Evolutionary conservation across 805 yeast species (phyloP).

Genomic region (Candida sakaeoensis): DNA sequence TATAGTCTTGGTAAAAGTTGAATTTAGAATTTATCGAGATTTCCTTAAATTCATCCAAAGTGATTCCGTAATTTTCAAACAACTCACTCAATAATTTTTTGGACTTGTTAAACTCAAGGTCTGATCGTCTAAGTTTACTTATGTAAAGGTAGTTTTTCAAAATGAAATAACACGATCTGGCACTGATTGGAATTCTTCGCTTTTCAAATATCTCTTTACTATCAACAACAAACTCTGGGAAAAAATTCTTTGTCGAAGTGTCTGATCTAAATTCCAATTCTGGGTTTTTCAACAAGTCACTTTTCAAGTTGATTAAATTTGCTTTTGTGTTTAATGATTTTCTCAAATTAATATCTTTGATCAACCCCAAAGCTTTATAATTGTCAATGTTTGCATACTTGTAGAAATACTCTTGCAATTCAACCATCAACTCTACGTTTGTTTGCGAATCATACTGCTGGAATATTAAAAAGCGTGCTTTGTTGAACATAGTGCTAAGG

Average conservation of each 20-base stretch:
- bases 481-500: slow-evolving; percentile 4
- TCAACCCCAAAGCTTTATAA: slow-evolving; percentile 3
- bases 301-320: slow-evolving; percentile 5
- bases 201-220: slow-evolving; percentile 20
- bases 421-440: slow-evolving; percentile 4
- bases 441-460: slow-evolving; percentile 3
- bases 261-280: slow-evolving; percentile 5
- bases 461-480: slow-evolving; percentile 3
- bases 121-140: slow-evolving; percentile 19
- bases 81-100: not conserved
- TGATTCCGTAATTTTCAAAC: slow-evolving; percentile 4
- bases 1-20: slow-evolving; percentile 3
- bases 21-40: not conserved
- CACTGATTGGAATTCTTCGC: slow-evolving; percentile 7
- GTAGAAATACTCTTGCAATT: slow-evolving; percentile 6
- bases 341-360: slow-evolving; percentile 5
- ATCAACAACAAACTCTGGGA: slow-evolving; percentile 5
- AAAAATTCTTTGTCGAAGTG: slow-evolving; percentile 3
- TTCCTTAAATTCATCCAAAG: slow-evolving; percentile 1
- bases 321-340: slow-evolving; percentile 6
- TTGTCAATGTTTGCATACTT: slow-evolving; percentile 1
- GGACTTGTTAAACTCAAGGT: slow-evolving; percentile 5
- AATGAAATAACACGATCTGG: slow-evolving; percentile 4
- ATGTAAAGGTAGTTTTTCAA: slow-evolving; percentile 3
- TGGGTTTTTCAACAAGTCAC: slow-evolving; percentile 5